Conservation (phyloP, 805 yeast genomes). For the Saturnispora zaruensis region DNA sequence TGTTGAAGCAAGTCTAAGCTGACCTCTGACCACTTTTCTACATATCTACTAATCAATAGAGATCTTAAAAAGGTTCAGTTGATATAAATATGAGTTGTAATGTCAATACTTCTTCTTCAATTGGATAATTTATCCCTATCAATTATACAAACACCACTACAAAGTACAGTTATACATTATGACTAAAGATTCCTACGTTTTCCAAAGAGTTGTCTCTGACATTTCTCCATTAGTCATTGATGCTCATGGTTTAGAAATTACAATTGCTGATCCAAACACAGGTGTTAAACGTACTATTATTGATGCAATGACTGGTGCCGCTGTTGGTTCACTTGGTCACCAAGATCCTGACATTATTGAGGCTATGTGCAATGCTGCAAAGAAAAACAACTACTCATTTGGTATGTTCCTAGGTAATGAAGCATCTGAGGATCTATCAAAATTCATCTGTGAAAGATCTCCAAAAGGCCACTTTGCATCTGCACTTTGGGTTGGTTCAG, state of each 20-base stretch:
- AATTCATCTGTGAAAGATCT: slow-evolving; percentile 35
- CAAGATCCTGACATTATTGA: slow-evolving; percentile 32
- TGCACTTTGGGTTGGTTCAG: slow-evolving; percentile 52
- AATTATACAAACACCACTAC: neutral
- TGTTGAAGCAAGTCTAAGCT: neutral
- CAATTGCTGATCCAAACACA: slow-evolving; percentile 33
- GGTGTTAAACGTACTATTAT: slow-evolving; percentile 28
- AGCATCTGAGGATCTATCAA: slow-evolving; percentile 35
- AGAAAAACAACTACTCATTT: slow-evolving; percentile 32
- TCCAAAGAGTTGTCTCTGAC: slow-evolving; percentile 19
- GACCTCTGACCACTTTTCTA: neutral
- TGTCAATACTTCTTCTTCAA: neutral
- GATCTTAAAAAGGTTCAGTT: neutral
- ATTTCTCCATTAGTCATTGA: slow-evolving; percentile 16
- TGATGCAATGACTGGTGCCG: slow-evolving; percentile 47
- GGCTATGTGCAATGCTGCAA: slow-evolving; percentile 33
- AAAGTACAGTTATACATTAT: neutral
- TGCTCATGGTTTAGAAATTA: slow-evolving; percentile 19
- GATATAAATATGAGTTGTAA: neutral
- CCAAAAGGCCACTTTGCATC: slow-evolving; percentile 33
- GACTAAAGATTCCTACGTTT: slow-evolving; percentile 15
- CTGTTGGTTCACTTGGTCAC: slow-evolving; percentile 42
- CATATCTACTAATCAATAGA: neutral
- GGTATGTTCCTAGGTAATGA: slow-evolving; percentile 29
- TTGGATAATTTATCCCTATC: neutral